Base-by-base conservation (phyloP, 2,329 filamentous ascomycete genomes). In the Colletotrichum graminicola region DNA sequence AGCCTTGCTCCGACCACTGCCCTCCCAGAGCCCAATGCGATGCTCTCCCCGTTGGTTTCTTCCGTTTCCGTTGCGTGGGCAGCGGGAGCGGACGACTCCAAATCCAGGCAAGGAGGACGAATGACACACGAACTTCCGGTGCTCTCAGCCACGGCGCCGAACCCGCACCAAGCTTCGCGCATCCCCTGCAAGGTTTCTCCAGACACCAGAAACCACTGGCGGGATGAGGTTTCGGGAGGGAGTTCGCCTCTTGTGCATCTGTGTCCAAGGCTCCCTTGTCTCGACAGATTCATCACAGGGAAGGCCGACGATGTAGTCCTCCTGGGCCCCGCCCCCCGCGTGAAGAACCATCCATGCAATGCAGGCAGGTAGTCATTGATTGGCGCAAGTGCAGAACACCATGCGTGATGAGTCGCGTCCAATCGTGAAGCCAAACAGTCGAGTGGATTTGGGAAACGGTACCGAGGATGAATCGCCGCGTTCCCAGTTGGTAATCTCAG, bases 191-290 rank as follows among this genome's bases (percentile, higher is more conserved):
- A 43, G 52, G 21, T 41, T 65, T 32, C 14, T 12, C 16, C 23
- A 41, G 14, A 18, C 14, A 51, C 47, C 2, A 29, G 14, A 23
- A 26, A 51, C n/a, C 23, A n/a, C 12, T 36, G 29, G 16, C 10
- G 55, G 21, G 29, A 16, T 55, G 43, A 47, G 55, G 41, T 34
- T 56, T 47, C 39, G 49, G 45, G 55, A 49, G 66, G 12, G 55
- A 5, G 62, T 55, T 56, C 23, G 55, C 47, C 23, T 60, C 47
- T 47, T 36, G n/a, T 54, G 39, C 29, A 39, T 11, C 3, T n/a
- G 29, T 10, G 29, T 23, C 67, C 23, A 8, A 47, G 62, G 41
- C 21, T 49, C 23, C 67, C 62, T 66, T 36, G 23, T n/a, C 39
- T 21, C 34, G 8, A 5, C 14, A 23, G 18, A 23, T 14, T 26